Evolutionary conservation across 1,284 basidiomycete species (phyloP).

Genomic region (Somion occarium): DNA sequence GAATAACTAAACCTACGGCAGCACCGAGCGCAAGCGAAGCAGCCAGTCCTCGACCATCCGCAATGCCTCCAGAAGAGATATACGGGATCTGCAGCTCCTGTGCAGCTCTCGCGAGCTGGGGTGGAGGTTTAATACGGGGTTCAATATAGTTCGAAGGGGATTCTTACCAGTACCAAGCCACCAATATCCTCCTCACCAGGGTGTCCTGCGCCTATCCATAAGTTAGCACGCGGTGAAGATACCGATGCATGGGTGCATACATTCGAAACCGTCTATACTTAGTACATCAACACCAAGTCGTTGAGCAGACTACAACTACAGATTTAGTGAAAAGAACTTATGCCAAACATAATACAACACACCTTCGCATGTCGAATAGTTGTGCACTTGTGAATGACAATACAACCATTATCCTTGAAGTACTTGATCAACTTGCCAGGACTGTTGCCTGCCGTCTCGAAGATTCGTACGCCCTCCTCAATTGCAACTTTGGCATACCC

Average conservation of each 20-base stretch:
- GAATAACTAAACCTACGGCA: slow-evolving; percentile 39
- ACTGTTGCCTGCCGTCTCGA: slow-evolving; percentile 93
- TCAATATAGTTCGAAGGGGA: neutral
- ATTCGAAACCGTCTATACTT: slow-evolving; percentile 89
- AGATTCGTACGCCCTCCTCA: slow-evolving; percentile 84
- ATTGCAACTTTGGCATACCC: slow-evolving; percentile 81
- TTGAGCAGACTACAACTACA: slow-evolving; percentile 54
- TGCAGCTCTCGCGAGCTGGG: slow-evolving; percentile 80
- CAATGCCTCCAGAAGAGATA: slow-evolving; percentile 87
- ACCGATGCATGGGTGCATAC: slow-evolving; percentile 32
- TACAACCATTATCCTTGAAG: slow-evolving; percentile 73
- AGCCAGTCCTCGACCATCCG: slow-evolving; percentile 79
- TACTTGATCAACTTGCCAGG: slow-evolving; percentile 78
- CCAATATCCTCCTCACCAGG: slow-evolving; percentile 95
- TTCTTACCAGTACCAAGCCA: slow-evolving; percentile 76
- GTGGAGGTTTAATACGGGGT: neutral
- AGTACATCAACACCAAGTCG: slow-evolving; percentile 81
- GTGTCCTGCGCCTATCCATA: slow-evolving; percentile 76
- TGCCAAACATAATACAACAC: too few relatives aligned
- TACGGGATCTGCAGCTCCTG: slow-evolving; percentile 84
- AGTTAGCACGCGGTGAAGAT: slow-evolving; percentile 3
- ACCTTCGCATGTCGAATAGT: slow-evolving; percentile 84
- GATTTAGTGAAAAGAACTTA: neutral
- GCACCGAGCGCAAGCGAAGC: slow-evolving; percentile 83
- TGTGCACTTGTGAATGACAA: slow-evolving; percentile 91